Conservation (phyloP, 352 stramenopile genomes). For the Plasmopara muralis region DNA sequence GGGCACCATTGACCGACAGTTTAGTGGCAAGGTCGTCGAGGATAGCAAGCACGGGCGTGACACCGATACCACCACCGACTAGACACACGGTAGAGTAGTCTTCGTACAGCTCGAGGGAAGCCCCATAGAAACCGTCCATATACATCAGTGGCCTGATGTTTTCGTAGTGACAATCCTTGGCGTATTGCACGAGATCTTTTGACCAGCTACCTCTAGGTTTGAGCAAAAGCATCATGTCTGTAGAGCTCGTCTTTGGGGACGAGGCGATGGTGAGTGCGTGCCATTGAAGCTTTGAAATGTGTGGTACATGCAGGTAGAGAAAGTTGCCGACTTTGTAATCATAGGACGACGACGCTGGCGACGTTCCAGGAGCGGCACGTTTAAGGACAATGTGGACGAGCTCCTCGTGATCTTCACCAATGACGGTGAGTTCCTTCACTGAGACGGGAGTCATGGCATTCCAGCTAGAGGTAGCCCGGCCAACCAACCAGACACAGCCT, state of each 20-base stretch:
- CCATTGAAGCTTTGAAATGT: constrained; percentile 52
- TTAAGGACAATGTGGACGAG: constrained; percentile 48
- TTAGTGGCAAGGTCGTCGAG: constrained; percentile 37
- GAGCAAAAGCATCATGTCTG: constrained; percentile 37
- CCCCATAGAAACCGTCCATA: constrained; percentile 50
- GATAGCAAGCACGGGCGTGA: constrained; percentile 40
- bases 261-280: constrained; percentile 52
- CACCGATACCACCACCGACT: constrained; percentile 37
- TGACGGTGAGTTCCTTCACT: constrained; percentile 28
- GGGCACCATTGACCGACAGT: constrained; percentile 16
- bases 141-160: constrained; percentile 30
- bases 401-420: constrained; percentile 26
- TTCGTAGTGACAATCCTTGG: constrained; percentile 29
- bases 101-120: constrained; percentile 39
- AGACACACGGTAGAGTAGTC: constrained; percentile 44
- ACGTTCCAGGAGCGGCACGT: constrained; percentile 28
- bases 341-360: constrained; percentile 20
- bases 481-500: constrained; percentile 48
- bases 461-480: constrained; percentile 36
- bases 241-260: constrained; percentile 33
- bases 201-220: constrained; percentile 52
- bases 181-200: constrained; percentile 32
- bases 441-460: constrained; percentile 37
- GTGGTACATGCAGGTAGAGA: constrained; percentile 46
- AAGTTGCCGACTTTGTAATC: constrained; percentile 54